phyloP scores from a whole-genome alignment of 495 filamentous ascomycete species.

The Aspergillus biplanus region DNA sequence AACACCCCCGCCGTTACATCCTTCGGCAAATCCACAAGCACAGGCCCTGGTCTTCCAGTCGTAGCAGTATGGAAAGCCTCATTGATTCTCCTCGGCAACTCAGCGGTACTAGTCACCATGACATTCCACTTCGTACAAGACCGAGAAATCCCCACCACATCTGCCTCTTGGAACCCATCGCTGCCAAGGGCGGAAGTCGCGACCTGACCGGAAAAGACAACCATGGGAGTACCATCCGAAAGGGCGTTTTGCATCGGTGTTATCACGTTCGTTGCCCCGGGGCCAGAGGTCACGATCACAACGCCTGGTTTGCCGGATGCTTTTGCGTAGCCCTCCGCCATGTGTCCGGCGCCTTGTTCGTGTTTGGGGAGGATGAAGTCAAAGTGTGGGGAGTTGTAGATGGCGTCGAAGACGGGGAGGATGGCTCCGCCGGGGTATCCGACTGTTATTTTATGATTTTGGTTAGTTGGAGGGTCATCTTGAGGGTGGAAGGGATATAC shows the following conservation, averaged over 20 bases:
- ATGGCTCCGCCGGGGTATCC: slow-evolving; percentile 54
- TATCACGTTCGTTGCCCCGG: slow-evolving; percentile 64
- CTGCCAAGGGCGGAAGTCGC: slow-evolving; percentile 56
- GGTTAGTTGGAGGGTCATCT: background rate
- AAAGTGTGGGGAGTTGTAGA: slow-evolving; percentile 64
- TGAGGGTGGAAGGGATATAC: background rate
- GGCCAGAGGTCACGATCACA: slow-evolving; percentile 66
- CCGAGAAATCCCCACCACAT: slow-evolving; percentile 61
- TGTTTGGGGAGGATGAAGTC: slow-evolving; percentile 64
- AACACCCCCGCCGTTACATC: slow-evolving; percentile 60
- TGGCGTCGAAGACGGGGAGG: slow-evolving; percentile 61
- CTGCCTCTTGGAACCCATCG: slow-evolving; percentile 67
- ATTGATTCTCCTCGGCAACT: slow-evolving; percentile 62
- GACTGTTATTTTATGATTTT: slow-evolving; percentile 29
- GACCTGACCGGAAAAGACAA: slow-evolving; percentile 66
- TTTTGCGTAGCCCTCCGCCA: slow-evolving; percentile 67
- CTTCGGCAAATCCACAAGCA: slow-evolving; percentile 64
- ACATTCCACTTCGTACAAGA: slow-evolving; percentile 69
- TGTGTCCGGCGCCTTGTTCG: slow-evolving; percentile 69
- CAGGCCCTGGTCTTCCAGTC: slow-evolving; percentile 62
- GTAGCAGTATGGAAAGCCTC: slow-evolving; percentile 67
- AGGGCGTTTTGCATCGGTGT: slow-evolving; percentile 67
- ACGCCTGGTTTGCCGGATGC: slow-evolving; percentile 64
- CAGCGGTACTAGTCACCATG: slow-evolving; percentile 61
- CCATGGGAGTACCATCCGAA: slow-evolving; percentile 64